phyloP scores from a whole-genome alignment of 2,329 filamentous ascomycete genomes.

The Stachybotrys chartarum region DNA sequence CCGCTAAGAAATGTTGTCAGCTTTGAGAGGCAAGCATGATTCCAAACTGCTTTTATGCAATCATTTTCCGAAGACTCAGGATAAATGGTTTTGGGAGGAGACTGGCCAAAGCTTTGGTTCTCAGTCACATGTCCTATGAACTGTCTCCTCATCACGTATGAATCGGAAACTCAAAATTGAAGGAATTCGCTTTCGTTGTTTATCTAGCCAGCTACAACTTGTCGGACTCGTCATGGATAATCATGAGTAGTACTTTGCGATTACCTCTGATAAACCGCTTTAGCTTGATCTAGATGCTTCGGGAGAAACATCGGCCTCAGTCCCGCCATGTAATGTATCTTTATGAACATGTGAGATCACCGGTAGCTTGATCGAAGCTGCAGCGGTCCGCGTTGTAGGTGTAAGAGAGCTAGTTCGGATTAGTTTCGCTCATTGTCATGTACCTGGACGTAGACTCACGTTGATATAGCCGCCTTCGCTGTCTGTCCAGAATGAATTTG shows the following conservation, averaged over 20 bases:
- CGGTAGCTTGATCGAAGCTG: not conserved
- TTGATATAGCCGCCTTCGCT: conserved; percentile 1
- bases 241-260: not conserved
- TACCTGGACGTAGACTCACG: not conserved
- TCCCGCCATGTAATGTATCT: not conserved
- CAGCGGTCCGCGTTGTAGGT: not conserved
- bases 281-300: not conserved
- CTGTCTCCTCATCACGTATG: not conserved
- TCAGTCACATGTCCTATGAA: too few relatives aligned
- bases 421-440: not conserved
- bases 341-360: not conserved
- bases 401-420: not conserved
- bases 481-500: not conserved
- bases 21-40: too few relatives aligned
- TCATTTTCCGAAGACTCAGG: too few relatives aligned
- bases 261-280: not conserved
- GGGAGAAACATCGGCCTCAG: not conserved
- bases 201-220: not conserved
- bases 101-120: too few relatives aligned
- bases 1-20: too few relatives aligned
- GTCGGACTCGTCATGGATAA: not conserved
- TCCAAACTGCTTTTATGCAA: too few relatives aligned
- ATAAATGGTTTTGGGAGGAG: too few relatives aligned
- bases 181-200: not conserved
- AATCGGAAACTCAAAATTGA: not conserved